Evolutionary conservation across 108 stramenopile genomes (phyloP).

Genomic region (Cyclotella sp.): DNA sequence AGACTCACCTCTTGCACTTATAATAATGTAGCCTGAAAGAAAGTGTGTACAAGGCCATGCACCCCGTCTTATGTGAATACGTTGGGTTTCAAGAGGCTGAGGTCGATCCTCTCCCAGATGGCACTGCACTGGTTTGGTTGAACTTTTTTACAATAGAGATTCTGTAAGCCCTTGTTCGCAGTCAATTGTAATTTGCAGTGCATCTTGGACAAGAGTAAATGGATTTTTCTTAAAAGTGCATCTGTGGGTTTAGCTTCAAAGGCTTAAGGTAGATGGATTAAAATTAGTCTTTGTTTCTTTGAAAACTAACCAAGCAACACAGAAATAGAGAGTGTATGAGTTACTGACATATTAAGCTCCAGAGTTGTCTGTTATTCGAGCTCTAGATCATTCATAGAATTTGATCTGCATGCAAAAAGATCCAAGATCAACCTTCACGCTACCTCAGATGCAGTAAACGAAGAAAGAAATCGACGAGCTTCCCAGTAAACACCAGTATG

Average conservation of each 20-base stretch:
- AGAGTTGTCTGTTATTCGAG: too few relatives aligned
- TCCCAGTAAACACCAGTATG: constrained; percentile 79
- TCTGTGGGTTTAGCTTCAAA: constrained; percentile 24
- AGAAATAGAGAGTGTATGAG: too few relatives aligned
- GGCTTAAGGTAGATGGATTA: not conserved
- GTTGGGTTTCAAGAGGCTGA: constrained; percentile 89
- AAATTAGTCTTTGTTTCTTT: not conserved
- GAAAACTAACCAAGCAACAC: not conserved
- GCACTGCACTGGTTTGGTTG: constrained; percentile 68
- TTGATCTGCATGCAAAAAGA: too few relatives aligned
- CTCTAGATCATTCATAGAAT: too few relatives aligned
- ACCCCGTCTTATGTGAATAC: constrained; percentile 82
- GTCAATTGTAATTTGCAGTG: constrained; percentile 46
- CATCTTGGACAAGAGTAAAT: constrained; percentile 68
- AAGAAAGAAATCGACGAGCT: constrained; percentile 61
- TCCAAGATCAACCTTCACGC: too few relatives aligned
- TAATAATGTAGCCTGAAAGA: constrained; percentile 68
- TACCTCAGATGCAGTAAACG: too few relatives aligned
- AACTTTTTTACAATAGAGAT: constrained; percentile 21
- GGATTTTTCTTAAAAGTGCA: constrained; percentile 59
- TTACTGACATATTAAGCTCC: too few relatives aligned
- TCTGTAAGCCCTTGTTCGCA: constrained; percentile 50
- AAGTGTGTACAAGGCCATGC: constrained; percentile 87
- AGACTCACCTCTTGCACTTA: not conserved
- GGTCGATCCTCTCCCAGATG: constrained; percentile 72